These are phyloP conservation scores for Gastrodia elata DNA, from an alignment of 106 monocot species.

Conservation along the genomic window DNA sequence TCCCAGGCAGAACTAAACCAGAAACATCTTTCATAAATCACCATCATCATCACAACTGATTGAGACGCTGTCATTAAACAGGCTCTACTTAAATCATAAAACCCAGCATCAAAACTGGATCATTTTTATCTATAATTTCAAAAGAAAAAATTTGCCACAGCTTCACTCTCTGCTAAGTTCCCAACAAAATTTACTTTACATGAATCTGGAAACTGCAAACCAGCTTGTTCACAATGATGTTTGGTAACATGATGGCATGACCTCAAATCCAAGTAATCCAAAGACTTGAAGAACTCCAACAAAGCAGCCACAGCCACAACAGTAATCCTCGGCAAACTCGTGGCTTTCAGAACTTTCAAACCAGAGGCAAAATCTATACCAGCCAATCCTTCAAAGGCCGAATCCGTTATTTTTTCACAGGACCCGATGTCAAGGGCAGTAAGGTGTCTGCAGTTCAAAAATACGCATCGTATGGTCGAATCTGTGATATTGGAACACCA, in stretches of 20 bases:
- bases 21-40: neutral
- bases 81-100: neutral
- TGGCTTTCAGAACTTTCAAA: conserved; percentile 55
- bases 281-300: conserved; percentile 42
- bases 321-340: conserved; percentile 51
- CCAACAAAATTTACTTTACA: conserved; percentile 63
- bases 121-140: neutral
- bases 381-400: conserved; percentile 37
- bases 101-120: neutral
- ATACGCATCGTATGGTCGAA: conserved; percentile 30
- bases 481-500: conserved; percentile 77
- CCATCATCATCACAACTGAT: neutral
- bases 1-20: neutral
- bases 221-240: conserved; percentile 50
- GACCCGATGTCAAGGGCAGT: conserved; percentile 67
- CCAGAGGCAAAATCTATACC: conserved; percentile 21
- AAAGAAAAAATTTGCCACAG: conserved; percentile 37
- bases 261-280: conserved; percentile 65
- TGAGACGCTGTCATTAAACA: neutral
- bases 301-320: conserved; percentile 36
- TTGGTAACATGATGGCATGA: conserved; percentile 59
- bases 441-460: conserved; percentile 56
- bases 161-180: conserved; percentile 30
- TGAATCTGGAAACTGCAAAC: conserved; percentile 42
- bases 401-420: conserved; percentile 76